Percentiles rank a stretch among this genome's conserved stretches.
Evolutionary conservation across 2,329 filamentous ascomycete species (phyloP).

Genomic region (Colletotrichum scovillei): DNA sequence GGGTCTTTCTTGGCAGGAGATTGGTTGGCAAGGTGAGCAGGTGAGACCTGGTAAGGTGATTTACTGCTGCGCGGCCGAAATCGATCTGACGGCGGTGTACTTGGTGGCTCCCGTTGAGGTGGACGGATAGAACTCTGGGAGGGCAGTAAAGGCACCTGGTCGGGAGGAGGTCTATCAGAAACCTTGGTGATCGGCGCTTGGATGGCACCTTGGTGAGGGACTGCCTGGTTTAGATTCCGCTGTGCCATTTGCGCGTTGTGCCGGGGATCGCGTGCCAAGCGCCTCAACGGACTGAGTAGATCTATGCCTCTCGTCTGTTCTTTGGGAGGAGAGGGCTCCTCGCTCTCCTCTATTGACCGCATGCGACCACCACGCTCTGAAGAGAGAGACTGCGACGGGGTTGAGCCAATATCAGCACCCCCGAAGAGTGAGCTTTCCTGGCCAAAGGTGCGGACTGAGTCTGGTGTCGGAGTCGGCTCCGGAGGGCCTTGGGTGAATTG

Average conservation of each 20-base stretch:
- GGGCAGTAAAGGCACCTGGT: not conserved
- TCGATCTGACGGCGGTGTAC: conserved; percentile 1
- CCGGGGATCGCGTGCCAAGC: not conserved
- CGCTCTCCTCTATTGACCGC: conserved; percentile 12
- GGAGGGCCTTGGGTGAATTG: not conserved
- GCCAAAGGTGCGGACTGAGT: conserved; percentile 32
- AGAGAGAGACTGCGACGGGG: not conserved
- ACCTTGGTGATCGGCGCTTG: conserved; percentile 18
- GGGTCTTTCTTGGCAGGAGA: not conserved
- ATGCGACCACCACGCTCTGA: not conserved
- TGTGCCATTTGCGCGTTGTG: conserved; percentile 4
- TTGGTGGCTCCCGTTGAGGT: not conserved
- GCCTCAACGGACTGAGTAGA: not conserved
- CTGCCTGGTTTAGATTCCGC: not conserved
- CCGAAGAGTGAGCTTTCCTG: conserved; percentile 34
- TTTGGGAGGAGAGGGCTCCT: not conserved
- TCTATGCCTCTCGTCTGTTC: not conserved
- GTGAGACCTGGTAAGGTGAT: not conserved
- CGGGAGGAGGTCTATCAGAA: conserved; percentile 1
- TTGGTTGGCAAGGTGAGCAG: not conserved
- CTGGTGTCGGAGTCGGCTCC: not conserved
- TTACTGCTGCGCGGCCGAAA: not conserved
- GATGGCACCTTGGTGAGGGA: not conserved
- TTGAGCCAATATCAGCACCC: conserved; percentile 17
- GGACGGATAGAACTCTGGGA: not conserved